Base-by-base conservation (phyloP, 2,329 filamentous ascomycete genomes). In the Clarireedia hainanense region DNA sequence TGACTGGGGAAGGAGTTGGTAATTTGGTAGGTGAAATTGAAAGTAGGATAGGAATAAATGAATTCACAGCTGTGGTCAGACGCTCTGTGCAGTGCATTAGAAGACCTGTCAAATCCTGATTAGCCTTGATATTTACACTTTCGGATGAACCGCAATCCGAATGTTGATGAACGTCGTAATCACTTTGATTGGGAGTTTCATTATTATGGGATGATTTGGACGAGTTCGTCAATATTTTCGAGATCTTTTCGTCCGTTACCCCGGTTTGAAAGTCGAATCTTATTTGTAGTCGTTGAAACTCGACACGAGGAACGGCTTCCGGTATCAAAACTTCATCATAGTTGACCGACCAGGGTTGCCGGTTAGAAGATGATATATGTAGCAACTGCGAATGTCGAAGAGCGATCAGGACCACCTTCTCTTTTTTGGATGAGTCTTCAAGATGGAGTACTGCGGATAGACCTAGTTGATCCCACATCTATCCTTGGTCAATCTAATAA, bases 391-490 rank as follows among this genome's bases (percentile, higher is more conserved):
- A 52, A 55, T 63, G 39, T 6, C 58, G 61, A 43, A 68, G 47
- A 17, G 48, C 45, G 40, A 68, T 53, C 17, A 55, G 64, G 17
- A 66, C 20, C 26, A 40, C 30, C 5, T n/a, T 26, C 27, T 43
- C 30, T 5, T 17, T 20, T n/a, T 36, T 9, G 9, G 14, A 6
- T 17, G 12, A 7, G 23, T 47, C n/a, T 23, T 42, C 49, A 30
- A 17, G 6, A 7, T 47, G 43, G 30, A 64, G 57, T 17, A 57
- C 52, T 3, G 61, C 43, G 14, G 58, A 64, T 9, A 69, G 47
- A 23, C 51, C 61, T 6, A 67, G 54, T 17, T 63, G 60, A 50
- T 54, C 50, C 65, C 65, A 67, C 52, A 65, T 49, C 66, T 68
- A 50, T 6, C 7, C 17, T 46, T 43, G 47, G 36, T 65, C 12